A percentile compares a stretch with the other conserved stretches of the same genome.
Conservation (phyloP, 148 eudicot genomes). For the Suaeda aralocaspica region DNA sequence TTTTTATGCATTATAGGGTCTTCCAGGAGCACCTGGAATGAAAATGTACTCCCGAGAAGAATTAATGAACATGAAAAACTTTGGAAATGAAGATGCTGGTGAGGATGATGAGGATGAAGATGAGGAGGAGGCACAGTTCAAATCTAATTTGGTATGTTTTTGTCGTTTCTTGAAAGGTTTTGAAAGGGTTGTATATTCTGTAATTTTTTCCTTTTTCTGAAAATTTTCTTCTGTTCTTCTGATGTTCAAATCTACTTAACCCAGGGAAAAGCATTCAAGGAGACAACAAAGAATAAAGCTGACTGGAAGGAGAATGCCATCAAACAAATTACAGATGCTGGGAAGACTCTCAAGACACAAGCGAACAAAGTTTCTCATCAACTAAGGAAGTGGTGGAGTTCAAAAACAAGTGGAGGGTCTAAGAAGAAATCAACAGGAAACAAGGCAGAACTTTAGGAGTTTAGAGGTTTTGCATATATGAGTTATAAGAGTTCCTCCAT, state of each 20-base stretch:
- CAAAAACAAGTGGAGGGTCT: slow-evolving; percentile 29
- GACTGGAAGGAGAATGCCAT: slow-evolving; percentile 70
- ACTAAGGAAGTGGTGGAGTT: slow-evolving; percentile 61
- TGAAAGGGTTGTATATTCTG: not conserved
- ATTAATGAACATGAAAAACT: slow-evolving; percentile 59
- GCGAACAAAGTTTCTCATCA: slow-evolving; percentile 39
- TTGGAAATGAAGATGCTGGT: slow-evolving; percentile 58
- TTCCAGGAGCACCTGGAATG: slow-evolving; percentile 98
- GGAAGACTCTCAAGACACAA: slow-evolving; percentile 47
- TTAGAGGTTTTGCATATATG: not conserved
- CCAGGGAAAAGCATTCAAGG: slow-evolving; percentile 66
- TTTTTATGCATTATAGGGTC: slow-evolving; percentile 47
- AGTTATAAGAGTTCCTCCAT: not conserved
- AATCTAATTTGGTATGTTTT: slow-evolving; percentile 61
- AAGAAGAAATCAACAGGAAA: slow-evolving; percentile 45
- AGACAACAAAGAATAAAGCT: slow-evolving; percentile 38
- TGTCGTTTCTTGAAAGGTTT: not conserved
- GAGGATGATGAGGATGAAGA: slow-evolving; percentile 62
- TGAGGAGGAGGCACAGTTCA: slow-evolving; percentile 42
- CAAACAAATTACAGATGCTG: slow-evolving; percentile 36
- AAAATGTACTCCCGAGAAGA: slow-evolving; percentile 94
- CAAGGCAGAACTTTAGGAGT: slow-evolving; percentile 51
- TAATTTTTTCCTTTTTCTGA: not conserved
- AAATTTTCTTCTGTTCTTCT: slow-evolving; percentile 1
- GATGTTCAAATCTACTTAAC: slow-evolving; percentile 15